Base-by-base conservation (phyloP, 106 monocot genomes). In the Narthecium ossifragum region DNA sequence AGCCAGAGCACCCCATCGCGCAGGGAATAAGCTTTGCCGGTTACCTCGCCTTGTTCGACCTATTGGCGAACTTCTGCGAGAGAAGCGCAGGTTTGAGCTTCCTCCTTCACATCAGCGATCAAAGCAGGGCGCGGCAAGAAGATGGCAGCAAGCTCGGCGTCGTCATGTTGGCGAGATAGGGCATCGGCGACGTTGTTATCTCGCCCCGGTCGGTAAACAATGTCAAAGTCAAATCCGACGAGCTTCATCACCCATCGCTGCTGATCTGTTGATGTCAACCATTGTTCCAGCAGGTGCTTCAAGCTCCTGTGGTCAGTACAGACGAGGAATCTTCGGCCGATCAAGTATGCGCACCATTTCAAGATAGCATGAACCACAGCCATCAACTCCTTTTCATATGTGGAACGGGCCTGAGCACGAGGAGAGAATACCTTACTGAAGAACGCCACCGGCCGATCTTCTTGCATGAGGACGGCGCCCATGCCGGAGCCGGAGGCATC, bases 301-400 rank as follows among this genome's bases (percentile, higher is more conserved):
- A 66, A 27, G 29, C 66, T 66, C 13, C 17, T 5, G 31, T 66
- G 65, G 51, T 55, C 65, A n/a, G 38, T 66, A 18, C 38, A 27
- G 17, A 55, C 30, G 13, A 55, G 8, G 28, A 55, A 55, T 4
- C 3, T 3, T 8, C 8, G 22, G 13, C 55, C 55, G 12, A 55
- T 8, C 8, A 55, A 12, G 55, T 55, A 55, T 12, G 24, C 27
- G 8, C 55, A 26, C 55, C 27, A 55, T 55, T 55, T 55, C 9
- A 28, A 6, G 27, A 55, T 27, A 15, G 27, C 55, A 12, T 12
- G 28, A 11, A 55, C 9, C 9, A 51, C 8, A 51, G 50, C 50
- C 9, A 51, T 23, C 13, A 51, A 22, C 28, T 55, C 55, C 28
- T 30, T 26, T 10, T 55, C 53, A 66, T 66, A 55, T 17, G 53